A percentile compares a stretch with the other conserved stretches of the same genome.
These are phyloP conservation scores for Colletotrichum incanum DNA, from an alignment of 2,329 filamentous ascomycete genomes.

Conservation along the genomic window DNA sequence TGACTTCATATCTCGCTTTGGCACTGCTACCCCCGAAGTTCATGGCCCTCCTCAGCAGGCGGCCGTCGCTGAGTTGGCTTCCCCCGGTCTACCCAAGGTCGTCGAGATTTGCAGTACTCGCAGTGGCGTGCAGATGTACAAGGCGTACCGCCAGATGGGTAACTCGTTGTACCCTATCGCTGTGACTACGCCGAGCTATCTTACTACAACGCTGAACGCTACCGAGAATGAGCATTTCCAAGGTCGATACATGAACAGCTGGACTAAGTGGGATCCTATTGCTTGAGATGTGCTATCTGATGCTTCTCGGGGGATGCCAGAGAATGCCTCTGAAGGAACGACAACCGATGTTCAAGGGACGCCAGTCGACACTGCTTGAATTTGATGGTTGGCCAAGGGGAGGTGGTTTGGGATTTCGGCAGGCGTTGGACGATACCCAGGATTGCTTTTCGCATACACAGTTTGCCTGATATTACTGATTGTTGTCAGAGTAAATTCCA, in stretches of 20 bases:
- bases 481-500: slow-evolving; percentile 29
- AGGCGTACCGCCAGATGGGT: slow-evolving; percentile 34
- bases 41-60: slow-evolving; percentile 42
- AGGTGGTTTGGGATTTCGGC: background rate
- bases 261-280: slow-evolving; percentile 29
- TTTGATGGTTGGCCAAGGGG: background rate
- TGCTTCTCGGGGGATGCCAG: background rate
- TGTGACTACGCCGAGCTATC: slow-evolving; percentile 24
- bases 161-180: slow-evolving; percentile 24
- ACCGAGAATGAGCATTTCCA: slow-evolving; percentile 22
- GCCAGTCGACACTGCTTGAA: background rate
- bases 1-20: slow-evolving; percentile 25
- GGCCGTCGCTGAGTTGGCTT: slow-evolving; percentile 41
- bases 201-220: slow-evolving; percentile 36
- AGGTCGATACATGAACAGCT: slow-evolving; percentile 33
- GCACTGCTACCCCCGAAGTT: slow-evolving; percentile 42
- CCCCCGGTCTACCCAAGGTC: slow-evolving; percentile 40
- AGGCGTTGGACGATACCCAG: slow-evolving; percentile 40
- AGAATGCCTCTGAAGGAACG: background rate
- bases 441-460: slow-evolving; percentile 22
- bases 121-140: slow-evolving; percentile 35
- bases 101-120: slow-evolving; percentile 42
- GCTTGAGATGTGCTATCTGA: background rate
- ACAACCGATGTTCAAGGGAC: no score
- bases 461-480: slow-evolving; percentile 17